Base-by-base conservation (phyloP, 1,284 basidiomycete species). In the Agaricales sp. region DNA sequence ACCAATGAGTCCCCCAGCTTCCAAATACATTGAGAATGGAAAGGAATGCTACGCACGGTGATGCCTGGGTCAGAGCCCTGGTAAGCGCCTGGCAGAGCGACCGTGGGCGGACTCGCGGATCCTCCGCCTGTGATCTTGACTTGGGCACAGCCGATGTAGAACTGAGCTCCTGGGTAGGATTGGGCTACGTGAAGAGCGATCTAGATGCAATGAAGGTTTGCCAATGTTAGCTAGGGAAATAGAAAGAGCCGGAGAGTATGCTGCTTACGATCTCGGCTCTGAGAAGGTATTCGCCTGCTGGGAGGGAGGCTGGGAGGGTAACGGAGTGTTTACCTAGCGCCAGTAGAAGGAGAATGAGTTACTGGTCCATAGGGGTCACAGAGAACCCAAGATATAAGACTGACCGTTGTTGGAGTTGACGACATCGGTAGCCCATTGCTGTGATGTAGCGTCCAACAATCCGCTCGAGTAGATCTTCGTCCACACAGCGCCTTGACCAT, bases 391-490 rank as follows among this genome's bases (percentile, higher is more conserved):
- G 26, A 6, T 30, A 6, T n/a, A 13, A 8, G n/a, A 52, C 58
- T n/a, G 37, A 66, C 69, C 71, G 41, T 49, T 52, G 54, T 68
- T 70, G 8, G 68, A 50, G 46, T 75, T 75, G 30, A 75, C 70
- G 45, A 74, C 60, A 55, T 75, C 73, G 3, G 70, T 70, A 4
- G 72, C 71, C 73, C 72, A 74, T 47, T 66, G 54, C 51, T 64
- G 61, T 6, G 61, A 53, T 39, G 53, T 58, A 2, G 69, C 51
- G 49, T 67, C 61, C 25, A 74, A 50, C 24, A 75, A 64, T n/a
- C 73, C 71, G 37, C 71, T 70, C 2, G 67, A 64, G 55, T 74
- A 75, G 25, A 76, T 71, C 65, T 75, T 75, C 39, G 72, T 74
- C 71, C 73, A 77, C 23, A 74, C 71, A n/a, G 68, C 53, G 25